Evolutionary conservation across 106 monocot genomes (phyloP).

Genomic region (Chionographis japonica): DNA sequence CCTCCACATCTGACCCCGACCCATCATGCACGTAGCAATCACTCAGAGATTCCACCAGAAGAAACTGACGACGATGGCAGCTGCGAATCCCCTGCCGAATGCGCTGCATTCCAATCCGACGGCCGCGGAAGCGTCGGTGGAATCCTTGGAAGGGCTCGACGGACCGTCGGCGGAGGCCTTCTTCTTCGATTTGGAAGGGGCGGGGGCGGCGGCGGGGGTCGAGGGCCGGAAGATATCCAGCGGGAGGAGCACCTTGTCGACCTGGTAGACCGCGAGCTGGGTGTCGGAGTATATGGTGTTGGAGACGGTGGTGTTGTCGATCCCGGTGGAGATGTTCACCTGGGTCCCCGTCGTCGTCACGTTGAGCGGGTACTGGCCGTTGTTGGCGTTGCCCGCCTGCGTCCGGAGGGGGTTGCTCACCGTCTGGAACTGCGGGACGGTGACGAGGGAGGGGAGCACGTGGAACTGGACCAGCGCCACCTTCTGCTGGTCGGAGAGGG

Average conservation of each 20-base stretch:
- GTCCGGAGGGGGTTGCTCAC: conserved; percentile 83
- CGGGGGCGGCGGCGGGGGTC: conserved; percentile 39
- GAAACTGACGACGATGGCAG: no score
- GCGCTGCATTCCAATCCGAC: no score
- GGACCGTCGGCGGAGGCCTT: conserved; percentile 2
- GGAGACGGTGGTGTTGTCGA: conserved; percentile 59
- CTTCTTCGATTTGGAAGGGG: conserved; percentile 23
- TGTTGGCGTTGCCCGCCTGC: conserved; percentile 55
- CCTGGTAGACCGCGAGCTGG: conserved; percentile 68
- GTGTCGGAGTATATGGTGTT: conserved; percentile 53
- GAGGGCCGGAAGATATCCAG: conserved; percentile 39
- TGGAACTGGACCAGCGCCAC: conserved; percentile 72
- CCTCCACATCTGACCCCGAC: no score
- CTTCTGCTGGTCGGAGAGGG: conserved; percentile 80
- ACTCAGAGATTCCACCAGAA: no score
- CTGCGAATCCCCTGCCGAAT: no score
- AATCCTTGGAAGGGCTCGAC: conserved; percentile 15
- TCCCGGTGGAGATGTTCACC: conserved; percentile 73
- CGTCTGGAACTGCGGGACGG: conserved; percentile 58
- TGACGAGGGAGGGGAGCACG: conserved; percentile 34
- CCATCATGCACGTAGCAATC: no score
- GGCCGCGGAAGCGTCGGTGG: background rate
- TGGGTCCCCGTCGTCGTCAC: conserved; percentile 57
- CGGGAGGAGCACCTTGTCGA: conserved; percentile 72
- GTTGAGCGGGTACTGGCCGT: conserved; percentile 62